These are phyloP conservation scores for Aspergillus sp. DNA, from an alignment of 2,329 filamentous ascomycete genomes.

Conservation along the genomic window DNA sequence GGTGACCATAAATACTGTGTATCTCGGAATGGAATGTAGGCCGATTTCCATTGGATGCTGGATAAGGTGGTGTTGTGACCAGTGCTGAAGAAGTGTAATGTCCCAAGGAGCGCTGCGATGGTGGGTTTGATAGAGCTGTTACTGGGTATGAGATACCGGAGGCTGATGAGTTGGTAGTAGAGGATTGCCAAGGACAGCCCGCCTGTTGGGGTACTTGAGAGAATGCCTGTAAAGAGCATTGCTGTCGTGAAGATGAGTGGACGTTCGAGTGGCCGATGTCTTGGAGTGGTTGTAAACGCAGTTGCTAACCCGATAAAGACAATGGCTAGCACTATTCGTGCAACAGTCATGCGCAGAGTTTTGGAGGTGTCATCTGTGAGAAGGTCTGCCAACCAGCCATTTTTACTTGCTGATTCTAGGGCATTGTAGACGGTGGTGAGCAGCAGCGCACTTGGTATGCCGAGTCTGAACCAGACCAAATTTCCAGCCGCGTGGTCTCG, in stretches of 20 bases:
- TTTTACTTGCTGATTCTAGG: background rate
- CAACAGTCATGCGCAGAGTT: background rate
- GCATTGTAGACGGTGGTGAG: background rate
- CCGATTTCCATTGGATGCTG: slow-evolving; percentile 92
- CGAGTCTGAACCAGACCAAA: background rate
- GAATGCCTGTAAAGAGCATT: background rate
- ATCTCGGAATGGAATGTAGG: slow-evolving; percentile 80
- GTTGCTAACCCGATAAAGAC: background rate
- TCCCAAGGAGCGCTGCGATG: slow-evolving; percentile 81
- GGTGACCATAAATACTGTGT: slow-evolving; percentile 88
- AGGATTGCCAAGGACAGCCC: slow-evolving; percentile 58
- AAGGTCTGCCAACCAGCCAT: background rate
- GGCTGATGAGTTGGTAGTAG: slow-evolving; percentile 65
- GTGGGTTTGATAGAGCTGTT: slow-evolving; percentile 72
- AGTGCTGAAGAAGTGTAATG: slow-evolving; percentile 95
- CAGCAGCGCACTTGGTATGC: background rate
- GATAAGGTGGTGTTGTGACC: slow-evolving; percentile 86
- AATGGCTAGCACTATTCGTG: background rate
- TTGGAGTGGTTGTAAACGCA: background rate
- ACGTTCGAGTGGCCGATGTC: background rate
- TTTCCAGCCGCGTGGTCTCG: background rate
- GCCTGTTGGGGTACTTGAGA: slow-evolving; percentile 3
- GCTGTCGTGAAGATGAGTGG: slow-evolving; percentile 2
- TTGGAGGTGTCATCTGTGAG: background rate
- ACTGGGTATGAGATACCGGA: slow-evolving; percentile 63